Conservation (phyloP, 495 filamentous ascomycete genomes). For the Penicillium coprophilum region DNA sequence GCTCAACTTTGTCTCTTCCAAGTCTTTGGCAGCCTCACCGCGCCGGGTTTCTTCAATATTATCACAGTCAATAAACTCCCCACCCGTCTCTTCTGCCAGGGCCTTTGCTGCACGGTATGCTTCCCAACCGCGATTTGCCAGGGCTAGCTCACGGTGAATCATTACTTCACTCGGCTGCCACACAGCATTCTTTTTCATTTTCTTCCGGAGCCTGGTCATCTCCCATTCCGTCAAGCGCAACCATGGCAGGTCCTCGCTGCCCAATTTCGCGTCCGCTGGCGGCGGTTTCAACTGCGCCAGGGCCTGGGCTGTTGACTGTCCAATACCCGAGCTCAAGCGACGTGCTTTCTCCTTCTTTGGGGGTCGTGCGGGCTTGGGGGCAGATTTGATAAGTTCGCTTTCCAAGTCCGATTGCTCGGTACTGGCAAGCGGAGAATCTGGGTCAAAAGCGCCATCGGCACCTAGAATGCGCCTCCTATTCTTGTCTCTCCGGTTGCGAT, state of each 20-base stretch:
- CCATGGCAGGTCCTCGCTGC: slow-evolving; percentile 83
- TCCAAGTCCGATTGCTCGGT: slow-evolving; percentile 50
- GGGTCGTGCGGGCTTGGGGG: slow-evolving; percentile 17
- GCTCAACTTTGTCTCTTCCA: slow-evolving; percentile 54
- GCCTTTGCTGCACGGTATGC: slow-evolving; percentile 69
- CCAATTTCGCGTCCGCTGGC: slow-evolving; percentile 69
- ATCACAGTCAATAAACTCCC: slow-evolving; percentile 59
- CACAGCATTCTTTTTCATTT: slow-evolving; percentile 98
- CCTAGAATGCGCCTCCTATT: slow-evolving; percentile 44
- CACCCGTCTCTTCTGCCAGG: slow-evolving; percentile 65
- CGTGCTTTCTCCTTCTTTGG: slow-evolving; percentile 47
- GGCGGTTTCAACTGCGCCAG: slow-evolving; percentile 75
- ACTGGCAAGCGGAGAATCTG: slow-evolving; percentile 47
- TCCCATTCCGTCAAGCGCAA: slow-evolving; percentile 86
- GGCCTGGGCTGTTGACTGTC: slow-evolving; percentile 78
- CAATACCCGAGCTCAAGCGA: slow-evolving; percentile 46
- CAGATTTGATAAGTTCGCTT: slow-evolving; percentile 15
- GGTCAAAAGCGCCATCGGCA: slow-evolving; percentile 40
- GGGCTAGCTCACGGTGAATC: slow-evolving; percentile 84
- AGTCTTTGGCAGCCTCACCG: slow-evolving; percentile 50
- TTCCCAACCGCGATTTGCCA: slow-evolving; percentile 73
- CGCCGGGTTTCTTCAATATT: slow-evolving; percentile 49
- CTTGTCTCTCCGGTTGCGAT: slow-evolving; percentile 17
- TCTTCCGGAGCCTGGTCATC: slow-evolving; percentile 84
- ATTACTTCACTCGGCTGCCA: slow-evolving; percentile 97